Base-by-base conservation (phyloP, 1,139 yeast genomes). In the Suhomyces ambrosiae region DNA sequence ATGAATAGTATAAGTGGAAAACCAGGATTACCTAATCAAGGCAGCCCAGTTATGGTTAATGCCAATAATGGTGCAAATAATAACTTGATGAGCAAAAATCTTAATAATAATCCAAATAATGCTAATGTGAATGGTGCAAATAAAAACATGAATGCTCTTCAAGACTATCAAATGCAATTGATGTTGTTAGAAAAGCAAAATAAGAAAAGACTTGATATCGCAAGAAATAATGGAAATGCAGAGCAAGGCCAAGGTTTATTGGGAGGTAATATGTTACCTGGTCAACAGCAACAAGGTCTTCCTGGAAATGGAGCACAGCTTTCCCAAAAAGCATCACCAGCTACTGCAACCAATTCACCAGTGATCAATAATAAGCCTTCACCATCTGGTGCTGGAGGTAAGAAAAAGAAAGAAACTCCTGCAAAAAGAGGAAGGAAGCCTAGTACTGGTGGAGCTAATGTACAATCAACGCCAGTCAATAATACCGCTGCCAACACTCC, bases 151-250 rank as follows among this genome's bases (percentile, higher is more conserved):
- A 69, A 69, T 49, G 76, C 77, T 2, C 63, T 84, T 33, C 85
- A 81, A 46, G 90, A 84, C 55, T 85, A 85, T 57, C 92, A 85
- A 58, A 77, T 78, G 74, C 92, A 85, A 58, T 63, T 85, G 47
- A 76, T 84, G 79, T 58, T 82, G 30, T 62, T 85, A 42, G 92
- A 85, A 47, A 79, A 79, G 47, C 89, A 82, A 53, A 83, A 83
- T 57, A 82, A 81, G 56, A 79, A 79, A 55, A 69, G 83, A 23
- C 71, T 76, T 38, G 78, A 74, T 49, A 72, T 73, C 37, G 76
- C 79, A 7, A 57, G 78, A 46, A 62, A 58, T 46, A 59, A 54
- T 46, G 65, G 70, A 1, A 54, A 49, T 9, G 37, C 44, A 10
- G 58, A 52, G 4, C 37, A 38, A 23, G 23, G 22, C 15, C 37